phyloP scores from a whole-genome alignment of 1,284 basidiomycete species.

The Ganoderma meredithae region DNA sequence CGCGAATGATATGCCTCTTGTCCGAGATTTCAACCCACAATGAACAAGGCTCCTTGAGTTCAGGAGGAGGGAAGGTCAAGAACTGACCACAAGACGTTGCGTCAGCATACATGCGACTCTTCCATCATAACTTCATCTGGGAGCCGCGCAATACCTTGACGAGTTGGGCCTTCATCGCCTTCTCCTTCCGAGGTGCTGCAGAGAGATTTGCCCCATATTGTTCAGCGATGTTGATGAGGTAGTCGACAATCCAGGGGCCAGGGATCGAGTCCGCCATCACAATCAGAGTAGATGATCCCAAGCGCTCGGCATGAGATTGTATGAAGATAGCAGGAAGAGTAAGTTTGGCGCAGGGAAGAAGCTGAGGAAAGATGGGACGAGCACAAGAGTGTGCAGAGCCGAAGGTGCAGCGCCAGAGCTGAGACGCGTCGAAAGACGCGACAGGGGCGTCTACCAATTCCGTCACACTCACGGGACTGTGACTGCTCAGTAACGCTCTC shows the following conservation, averaged over 20 bases:
- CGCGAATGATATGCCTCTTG: constrained; percentile 45
- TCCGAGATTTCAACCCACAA: constrained; percentile 58
- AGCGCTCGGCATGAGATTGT: neutral
- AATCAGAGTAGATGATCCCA: neutral
- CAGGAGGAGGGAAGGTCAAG: constrained; percentile 40
- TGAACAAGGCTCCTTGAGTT: constrained; percentile 40
- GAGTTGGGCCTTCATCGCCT: constrained; percentile 59
- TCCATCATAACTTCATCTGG: neutral
- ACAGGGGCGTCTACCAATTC: neutral
- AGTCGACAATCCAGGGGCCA: constrained; percentile 59
- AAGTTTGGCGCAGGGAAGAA: neutral
- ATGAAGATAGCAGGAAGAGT: neutral
- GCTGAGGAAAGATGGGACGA: neutral
- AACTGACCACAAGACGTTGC: constrained; percentile 35
- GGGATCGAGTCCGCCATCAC: constrained; percentile 51
- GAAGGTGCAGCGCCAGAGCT: neutral
- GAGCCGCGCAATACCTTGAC: constrained; percentile 48
- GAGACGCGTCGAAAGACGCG: neutral
- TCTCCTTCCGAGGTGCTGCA: constrained; percentile 42
- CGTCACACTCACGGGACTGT: neutral
- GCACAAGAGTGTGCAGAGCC: neutral
- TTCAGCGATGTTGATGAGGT: constrained; percentile 57
- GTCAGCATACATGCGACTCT: neutral
- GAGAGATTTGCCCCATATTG: constrained; percentile 53
- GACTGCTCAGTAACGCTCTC: neutral